Evolutionary conservation across 495 filamentous ascomycete species (phyloP), one percentile per base, ranked within the genome.

Genomic region (Aspergillus homomorphus): DNA sequence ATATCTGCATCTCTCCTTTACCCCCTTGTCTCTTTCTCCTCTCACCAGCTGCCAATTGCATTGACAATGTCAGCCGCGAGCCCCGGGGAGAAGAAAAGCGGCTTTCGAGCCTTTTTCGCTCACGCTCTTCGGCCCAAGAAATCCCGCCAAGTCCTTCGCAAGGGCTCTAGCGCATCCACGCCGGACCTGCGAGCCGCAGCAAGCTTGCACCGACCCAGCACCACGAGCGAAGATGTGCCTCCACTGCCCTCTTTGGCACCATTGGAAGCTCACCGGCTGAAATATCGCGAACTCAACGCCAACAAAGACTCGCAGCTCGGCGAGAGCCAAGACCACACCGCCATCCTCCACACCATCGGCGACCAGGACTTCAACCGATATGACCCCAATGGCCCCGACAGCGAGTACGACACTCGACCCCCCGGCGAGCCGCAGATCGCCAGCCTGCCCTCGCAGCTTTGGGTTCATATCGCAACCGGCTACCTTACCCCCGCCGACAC

Each of bases 221-320:
- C 57, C 60, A 60, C 61, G 59, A 46, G 61, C 60, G 67, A 74
- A 7, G 66, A 69, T 24, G 57, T 70, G 22, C 74, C 75, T 10
- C 70, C 73, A 14, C 51, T 76, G 66, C 75, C 73, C 12, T 52
- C 66, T 16, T 57, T 77, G 2, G 68, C 76, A 15, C 75, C 75
- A 1, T 63, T 77, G 33, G 61, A 74, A 42, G 68, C 67, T 21
- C 76, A 79, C 51, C 66, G 72, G 43, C 53, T 64, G n/a, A 77
- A 77, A 58, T 79, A 79, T 60, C 60, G 56, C 45, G 56, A 66
- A 10, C 24, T 62, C 1, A 67, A 72, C 51, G 61, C 66, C 3
- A 57, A 69, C 23, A 55, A 75, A 6, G 77, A 82, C 53, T 69
- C 67, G 1, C 78, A 82, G 57, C 67, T 79, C n/a, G 80, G 80